Evolutionary conservation across 352 stramenopile species (phyloP).

Genomic region (Thraustochytrium sp.): DNA sequence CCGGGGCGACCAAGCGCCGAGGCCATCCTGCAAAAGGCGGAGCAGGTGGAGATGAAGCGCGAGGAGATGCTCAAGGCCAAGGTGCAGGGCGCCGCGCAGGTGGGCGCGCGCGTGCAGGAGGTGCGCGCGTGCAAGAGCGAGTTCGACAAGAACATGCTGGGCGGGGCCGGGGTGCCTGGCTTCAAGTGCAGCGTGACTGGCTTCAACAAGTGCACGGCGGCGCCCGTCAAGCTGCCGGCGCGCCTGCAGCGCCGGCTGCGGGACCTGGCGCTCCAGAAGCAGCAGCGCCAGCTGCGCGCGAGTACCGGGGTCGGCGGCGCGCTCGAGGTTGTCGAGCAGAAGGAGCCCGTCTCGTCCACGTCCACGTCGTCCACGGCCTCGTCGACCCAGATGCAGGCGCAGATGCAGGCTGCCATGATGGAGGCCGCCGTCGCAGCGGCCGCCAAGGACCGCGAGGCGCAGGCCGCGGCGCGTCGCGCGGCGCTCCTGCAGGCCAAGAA

Average conservation of each 20-base stretch:
- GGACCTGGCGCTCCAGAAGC: neutral
- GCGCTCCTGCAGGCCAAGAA: neutral
- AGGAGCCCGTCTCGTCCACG: too few species aligned
- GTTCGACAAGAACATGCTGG: conserved; percentile 1
- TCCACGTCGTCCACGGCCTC: too few species aligned
- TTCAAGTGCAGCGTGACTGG: neutral
- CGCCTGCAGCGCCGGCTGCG: neutral
- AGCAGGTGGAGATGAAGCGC: conserved; percentile 9
- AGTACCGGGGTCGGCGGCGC: too few species aligned
- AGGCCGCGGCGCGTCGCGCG: neutral
- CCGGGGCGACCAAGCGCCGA: neutral
- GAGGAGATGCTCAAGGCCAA: conserved; percentile 28
- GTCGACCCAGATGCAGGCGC: too few species aligned
- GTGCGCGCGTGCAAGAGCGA: conserved; percentile 6
- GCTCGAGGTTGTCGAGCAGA: too few species aligned
- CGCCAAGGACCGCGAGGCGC: neutral
- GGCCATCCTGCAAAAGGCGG: conserved; percentile 16
- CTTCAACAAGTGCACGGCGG: neutral
- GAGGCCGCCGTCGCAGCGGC: too few species aligned
- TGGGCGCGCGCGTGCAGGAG: neutral
- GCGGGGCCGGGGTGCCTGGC: too few species aligned
- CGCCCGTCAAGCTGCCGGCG: conserved; percentile 1
- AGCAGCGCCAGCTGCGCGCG: neutral
- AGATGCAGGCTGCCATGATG: too few species aligned
- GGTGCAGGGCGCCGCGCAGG: neutral